These are phyloP conservation scores for Clavispora phyllophila DNA, from an alignment of 805 yeast genomes.

Conservation along the genomic window DNA sequence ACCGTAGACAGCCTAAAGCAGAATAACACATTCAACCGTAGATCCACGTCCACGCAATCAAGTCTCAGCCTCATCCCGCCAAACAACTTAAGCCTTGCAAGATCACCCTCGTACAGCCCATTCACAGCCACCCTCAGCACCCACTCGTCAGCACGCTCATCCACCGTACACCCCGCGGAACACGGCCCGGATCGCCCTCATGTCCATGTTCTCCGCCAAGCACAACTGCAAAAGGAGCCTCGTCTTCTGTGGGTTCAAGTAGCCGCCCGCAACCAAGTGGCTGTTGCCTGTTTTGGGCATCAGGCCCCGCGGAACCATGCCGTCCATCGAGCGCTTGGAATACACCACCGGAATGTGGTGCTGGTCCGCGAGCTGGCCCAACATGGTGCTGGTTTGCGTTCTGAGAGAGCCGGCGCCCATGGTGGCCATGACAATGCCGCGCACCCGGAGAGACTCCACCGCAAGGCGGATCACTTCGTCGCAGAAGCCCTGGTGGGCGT, in stretches of 20 bases:
- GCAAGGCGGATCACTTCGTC: conserved; percentile 44
- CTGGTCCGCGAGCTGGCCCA: conserved; percentile 33
- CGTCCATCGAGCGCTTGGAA: conserved; percentile 66
- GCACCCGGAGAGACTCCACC: conserved; percentile 38
- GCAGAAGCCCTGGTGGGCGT: conserved; percentile 58
- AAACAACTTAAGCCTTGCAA: no score
- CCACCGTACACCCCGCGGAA: conserved; percentile 46
- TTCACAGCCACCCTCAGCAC: no score
- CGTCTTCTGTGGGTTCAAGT: conserved; percentile 60
- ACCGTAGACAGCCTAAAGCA: no score
- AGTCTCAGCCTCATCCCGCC: no score
- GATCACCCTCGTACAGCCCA: no score
- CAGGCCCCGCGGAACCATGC: conserved; percentile 57
- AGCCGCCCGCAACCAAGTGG: conserved; percentile 51
- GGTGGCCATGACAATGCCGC: conserved; percentile 61
- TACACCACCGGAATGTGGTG: conserved; percentile 51
- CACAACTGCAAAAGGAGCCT: conserved; percentile 56
- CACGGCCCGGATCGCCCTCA: conserved; percentile 36
- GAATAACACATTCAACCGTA: no score
- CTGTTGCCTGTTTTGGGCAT: conserved; percentile 21
- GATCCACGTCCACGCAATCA: no score
- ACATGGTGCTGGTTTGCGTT: conserved; percentile 42
- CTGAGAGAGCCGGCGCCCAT: conserved; percentile 70
- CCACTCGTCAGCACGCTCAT: neutral
- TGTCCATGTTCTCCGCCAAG: conserved; percentile 35